Evolutionary conservation across 805 yeast species (phyloP), one percentile per base, ranked within the genome.

Genomic region (Wilhelminamyces savonicus): DNA sequence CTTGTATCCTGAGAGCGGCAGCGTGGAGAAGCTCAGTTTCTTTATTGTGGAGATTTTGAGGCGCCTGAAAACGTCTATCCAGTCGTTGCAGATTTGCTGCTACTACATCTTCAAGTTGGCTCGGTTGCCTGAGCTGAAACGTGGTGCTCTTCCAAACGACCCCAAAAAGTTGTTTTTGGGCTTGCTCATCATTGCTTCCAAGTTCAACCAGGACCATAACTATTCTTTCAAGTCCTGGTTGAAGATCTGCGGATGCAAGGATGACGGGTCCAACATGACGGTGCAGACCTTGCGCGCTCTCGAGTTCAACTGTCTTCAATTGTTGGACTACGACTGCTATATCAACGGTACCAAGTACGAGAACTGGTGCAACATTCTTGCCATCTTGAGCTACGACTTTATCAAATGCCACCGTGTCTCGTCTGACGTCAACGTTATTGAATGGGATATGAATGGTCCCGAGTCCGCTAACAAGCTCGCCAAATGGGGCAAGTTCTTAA

Each of bases 211-310:
- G 48, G 95, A 85, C 54, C 71, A 74, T 29, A 80, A 78, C 48
- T 82, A 73, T 53, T 65, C 82, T 18, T 66, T 81, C 41, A 68
- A 65, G 37, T 72, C 82, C 5, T 85, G 95, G 95, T 62, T 80
- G 29, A 72, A 74, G 48, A 77, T 85, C 28, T 71, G 85, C 20
- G 92, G 94, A 1, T 46, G 62, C 41, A 47, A 52, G 23, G 44
- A 46, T 5, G 44, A 34, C 8, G 50, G 41, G 14, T 44, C 40
- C 17, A 24, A 31, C 13, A 26, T 30, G 5, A 22, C 40, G 4
- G 46, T 70, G 4, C 40, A 50, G 17, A 78, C 73, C 34, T 58
- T 85, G 30, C 65, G 61, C 36, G 35, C 37, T 24, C 54, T 76
- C 32, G 94, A 85, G 54, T 44, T 67, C 17, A 51, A 61, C 5